Evolutionary conservation across 306 rosid species (phyloP).

Genomic region (Fagus sylvatica): DNA sequence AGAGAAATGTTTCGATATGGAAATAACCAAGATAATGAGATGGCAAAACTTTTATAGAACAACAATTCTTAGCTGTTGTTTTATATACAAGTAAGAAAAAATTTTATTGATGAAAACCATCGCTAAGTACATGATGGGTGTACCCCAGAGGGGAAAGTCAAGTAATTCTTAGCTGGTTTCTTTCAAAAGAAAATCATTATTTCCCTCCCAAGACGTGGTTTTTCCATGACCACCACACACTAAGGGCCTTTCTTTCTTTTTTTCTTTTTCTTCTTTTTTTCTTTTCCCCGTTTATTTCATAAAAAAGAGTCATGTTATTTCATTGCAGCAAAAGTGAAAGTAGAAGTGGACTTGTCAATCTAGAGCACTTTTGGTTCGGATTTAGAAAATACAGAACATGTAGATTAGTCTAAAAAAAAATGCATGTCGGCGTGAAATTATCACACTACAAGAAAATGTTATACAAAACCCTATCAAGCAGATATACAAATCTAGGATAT

Average conservation of each 20-base stretch:
- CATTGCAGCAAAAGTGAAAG: neutral
- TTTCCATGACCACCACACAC: neutral
- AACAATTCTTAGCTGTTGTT: neutral
- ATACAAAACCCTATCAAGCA: neutral
- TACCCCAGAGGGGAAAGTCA: too few species aligned
- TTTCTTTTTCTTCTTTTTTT: too few species aligned
- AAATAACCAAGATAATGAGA: neutral
- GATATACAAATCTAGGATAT: neutral
- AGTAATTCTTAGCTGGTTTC: neutral
- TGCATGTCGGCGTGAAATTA: neutral
- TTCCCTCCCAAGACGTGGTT: neutral
- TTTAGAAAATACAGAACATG: neutral
- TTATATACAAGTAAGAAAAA: too few species aligned
- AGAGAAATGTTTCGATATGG: conserved; percentile 1
- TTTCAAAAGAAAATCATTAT: neutral
- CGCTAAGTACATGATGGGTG: too few species aligned
- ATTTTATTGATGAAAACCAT: too few species aligned
- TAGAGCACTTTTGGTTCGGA: neutral
- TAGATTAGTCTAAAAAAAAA: neutral
- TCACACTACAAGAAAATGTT: neutral
- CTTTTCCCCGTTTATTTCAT: too few species aligned
- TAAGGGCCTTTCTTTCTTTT: neutral
- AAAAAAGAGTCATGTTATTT: neutral
- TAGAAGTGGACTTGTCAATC: neutral
- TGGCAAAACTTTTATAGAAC: neutral